Base-by-base conservation (phyloP, 208 protist genomes). In the Wallacemonas rigidus region DNA sequence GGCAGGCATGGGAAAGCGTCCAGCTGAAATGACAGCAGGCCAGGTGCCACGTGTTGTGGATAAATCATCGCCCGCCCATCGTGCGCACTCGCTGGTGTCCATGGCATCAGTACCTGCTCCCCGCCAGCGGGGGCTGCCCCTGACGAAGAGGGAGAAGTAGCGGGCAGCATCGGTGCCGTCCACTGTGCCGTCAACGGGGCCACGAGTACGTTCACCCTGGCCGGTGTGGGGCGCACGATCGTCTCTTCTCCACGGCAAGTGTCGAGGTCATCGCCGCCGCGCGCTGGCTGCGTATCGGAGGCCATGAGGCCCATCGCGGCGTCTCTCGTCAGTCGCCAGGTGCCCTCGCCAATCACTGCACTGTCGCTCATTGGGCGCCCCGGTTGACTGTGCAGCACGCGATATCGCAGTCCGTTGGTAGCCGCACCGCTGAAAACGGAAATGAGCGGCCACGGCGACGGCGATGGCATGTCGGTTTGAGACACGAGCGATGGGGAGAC, bases 101-200 rank as follows among this genome's bases (percentile, higher is more conserved):
- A 50, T 14, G 60, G 60, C 60, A 65, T 65, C 15, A 65, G 41
- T 6, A 65, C 11, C 60, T 50, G 60, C 41, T 45, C 60, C 8
- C 60, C 43, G 53, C 45, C 45, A 6, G 45, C 45, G 43, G 8
- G 36, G 36, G 36, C 1, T 6, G 26, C 35, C 36, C 56, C 53
- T 26, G 26, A 26, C 26, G 26, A 26, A 58, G n/a, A 15, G 53
- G n/a, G 1, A 9, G 1, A 5, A n/a, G 36, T 41, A 8, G 43
- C 36, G 43, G 60, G 60, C 17, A 14, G n/a, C 41, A 65, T 45
- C 41, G 60, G 60, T 17, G 60, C 15, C 43, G 60, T 65, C 60
- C 60, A 65, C 43, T 65, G 60, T 6, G 60, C 60, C 60, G 60
- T 65, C 60, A 65, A n/a, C 14, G 60, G 60, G 14, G 7, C 8